Evolutionary conservation across 768 basidiomycete species (phyloP).

Genomic region (Collybiopsis confluens): DNA sequence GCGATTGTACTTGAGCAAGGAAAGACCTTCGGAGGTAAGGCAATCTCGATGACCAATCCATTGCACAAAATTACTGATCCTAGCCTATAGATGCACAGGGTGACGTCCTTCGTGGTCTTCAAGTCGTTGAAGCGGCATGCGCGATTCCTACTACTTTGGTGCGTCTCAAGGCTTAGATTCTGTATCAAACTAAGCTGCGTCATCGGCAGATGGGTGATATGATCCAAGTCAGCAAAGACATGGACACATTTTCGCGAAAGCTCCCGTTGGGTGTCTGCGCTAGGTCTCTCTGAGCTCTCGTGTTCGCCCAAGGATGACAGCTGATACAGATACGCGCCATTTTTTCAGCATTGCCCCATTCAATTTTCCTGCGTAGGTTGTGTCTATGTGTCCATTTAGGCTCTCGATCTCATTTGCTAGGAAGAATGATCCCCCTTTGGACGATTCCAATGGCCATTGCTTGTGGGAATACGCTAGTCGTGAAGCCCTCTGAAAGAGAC

Average conservation of each 20-base stretch:
- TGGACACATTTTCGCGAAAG: constrained; percentile 88
- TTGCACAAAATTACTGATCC: neutral
- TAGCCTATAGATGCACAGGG: constrained; percentile 79
- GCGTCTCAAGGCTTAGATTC: constrained; percentile 57
- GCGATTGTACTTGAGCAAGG: constrained; percentile 96
- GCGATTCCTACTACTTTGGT: constrained; percentile 78
- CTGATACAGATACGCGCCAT: neutral
- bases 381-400: constrained; percentile 8
- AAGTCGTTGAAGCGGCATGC: constrained; percentile 79
- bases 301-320: neutral
- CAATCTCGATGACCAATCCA: too few relatives aligned
- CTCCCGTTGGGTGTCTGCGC: constrained; percentile 88
- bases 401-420: neutral
- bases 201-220: constrained; percentile 5
- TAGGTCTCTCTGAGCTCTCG: constrained; percentile 27
- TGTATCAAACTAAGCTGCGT: too few relatives aligned
- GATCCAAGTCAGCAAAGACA: constrained; percentile 78
- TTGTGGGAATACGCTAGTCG: constrained; percentile 89
- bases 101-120: constrained; percentile 88
- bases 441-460: constrained; percentile 88
- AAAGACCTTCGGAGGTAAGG: constrained; percentile 79
- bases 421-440: constrained; percentile 95
- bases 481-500: constrained; percentile 96
- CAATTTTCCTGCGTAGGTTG: constrained; percentile 80
- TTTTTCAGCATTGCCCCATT: constrained; percentile 68